Evolutionary conservation across 2,329 filamentous ascomycete species (phyloP).

Genomic region (Albophoma yamanashiensis): DNA sequence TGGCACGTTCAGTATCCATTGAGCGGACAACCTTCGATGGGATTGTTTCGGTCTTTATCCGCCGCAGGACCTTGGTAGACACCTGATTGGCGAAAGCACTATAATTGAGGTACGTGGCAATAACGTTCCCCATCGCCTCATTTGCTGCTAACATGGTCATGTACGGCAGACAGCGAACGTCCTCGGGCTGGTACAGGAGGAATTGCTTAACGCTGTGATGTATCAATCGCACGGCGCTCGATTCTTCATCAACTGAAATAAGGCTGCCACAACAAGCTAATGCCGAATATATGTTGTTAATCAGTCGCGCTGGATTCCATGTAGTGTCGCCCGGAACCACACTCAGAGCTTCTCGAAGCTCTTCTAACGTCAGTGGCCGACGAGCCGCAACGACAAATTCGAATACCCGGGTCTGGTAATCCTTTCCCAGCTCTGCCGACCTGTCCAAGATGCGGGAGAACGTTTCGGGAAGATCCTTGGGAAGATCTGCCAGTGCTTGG

Average conservation of each 20-base stretch:
- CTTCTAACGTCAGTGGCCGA: slow-evolving; percentile 17
- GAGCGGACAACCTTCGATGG: not conserved
- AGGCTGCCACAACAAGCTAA: slow-evolving; percentile 22
- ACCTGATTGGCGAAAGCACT: not conserved
- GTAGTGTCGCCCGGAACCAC: slow-evolving; percentile 18
- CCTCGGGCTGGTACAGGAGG: slow-evolving; percentile 8
- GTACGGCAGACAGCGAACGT: slow-evolving; percentile 1
- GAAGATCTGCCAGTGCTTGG: slow-evolving; percentile 17
- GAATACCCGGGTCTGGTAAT: slow-evolving; percentile 16
- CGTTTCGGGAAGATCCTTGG: slow-evolving; percentile 16
- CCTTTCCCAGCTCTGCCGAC: slow-evolving; percentile 1
- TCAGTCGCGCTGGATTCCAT: slow-evolving; percentile 9
- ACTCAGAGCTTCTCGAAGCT: slow-evolving; percentile 27
- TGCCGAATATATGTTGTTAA: slow-evolving; percentile 13
- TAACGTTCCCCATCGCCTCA: slow-evolving; percentile 11
- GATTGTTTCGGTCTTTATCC: not conserved
- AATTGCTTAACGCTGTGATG: slow-evolving; percentile 25
- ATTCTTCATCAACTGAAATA: slow-evolving; percentile 22
- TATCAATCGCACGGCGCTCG: slow-evolving; percentile 16
- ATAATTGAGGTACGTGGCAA: slow-evolving; percentile 17
- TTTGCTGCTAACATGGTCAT: slow-evolving; percentile 4
- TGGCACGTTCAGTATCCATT: not conserved
- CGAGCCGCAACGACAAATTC: slow-evolving; percentile 15
- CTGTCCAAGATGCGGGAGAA: slow-evolving; percentile 19
- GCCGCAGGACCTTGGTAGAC: not conserved